Evolutionary conservation across 140 eudicot genomes (phyloP), one percentile per base, ranked within the genome.

Genomic region (Flaveria floridana): DNA sequence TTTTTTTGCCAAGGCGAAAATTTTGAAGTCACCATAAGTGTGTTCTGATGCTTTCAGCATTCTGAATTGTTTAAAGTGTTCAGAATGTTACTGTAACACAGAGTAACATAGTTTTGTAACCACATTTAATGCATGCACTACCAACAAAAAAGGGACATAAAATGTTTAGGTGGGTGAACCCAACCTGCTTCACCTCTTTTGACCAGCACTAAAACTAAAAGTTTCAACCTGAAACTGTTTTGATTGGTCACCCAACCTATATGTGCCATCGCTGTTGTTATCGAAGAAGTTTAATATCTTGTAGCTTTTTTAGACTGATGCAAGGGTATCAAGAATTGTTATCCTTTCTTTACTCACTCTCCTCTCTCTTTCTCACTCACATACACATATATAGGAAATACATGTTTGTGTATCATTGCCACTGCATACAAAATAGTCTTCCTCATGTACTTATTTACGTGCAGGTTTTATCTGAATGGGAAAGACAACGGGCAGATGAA

Each of bases 401-500:
- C 19, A 10, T 28, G 26, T 26, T 18, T 62, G 15, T 75, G 28
- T 48, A 14, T 75, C 26, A 42, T 13, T 46, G 26, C 55, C 42
- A 37, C 50, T 48, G 51, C 37, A 71, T 79, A 55, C 20, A 34
- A 51, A 9, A 52, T 63, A 63, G 20, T 70, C 15, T 18, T 70
- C 19, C 21, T 74, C 39, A 67, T 57, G 76, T 46, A 44, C 41
- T 53, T 79, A 66, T 55, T 78, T 20, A 13, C 7, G 25, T 78
- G 77, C 78, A 93, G 99, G 87, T 70, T 26, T 82, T 79, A 62
- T 81, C 92, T 73, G 84, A 86, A 57, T 82, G 92, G 63, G 96
- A 92, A 85, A 89, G 76, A 74, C 84, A 89, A 80, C 84, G 95
- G 37, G 95, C 98, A 61, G 86, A 87, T 78, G 90, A 85, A 55